phyloP scores from a whole-genome alignment of 345 rosid genomes.

The Populus ilicifolia region DNA sequence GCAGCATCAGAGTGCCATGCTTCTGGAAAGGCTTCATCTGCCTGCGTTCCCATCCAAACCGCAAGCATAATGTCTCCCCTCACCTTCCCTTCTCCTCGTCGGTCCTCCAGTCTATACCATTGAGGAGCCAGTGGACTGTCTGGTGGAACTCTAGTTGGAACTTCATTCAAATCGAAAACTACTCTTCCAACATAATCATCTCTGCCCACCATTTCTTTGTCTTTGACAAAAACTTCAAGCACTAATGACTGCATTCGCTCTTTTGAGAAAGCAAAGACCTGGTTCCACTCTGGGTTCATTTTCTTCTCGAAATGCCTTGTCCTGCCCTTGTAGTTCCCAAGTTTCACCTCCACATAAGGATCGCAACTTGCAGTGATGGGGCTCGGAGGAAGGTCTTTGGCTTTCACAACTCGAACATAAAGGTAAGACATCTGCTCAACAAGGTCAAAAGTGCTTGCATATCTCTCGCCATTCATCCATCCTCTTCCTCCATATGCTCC shows the following conservation, averaged over 20 bases:
- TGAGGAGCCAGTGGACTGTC: slow-evolving; percentile 92
- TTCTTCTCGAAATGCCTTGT: slow-evolving; percentile 71
- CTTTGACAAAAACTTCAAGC: slow-evolving; percentile 67
- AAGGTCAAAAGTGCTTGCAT: slow-evolving; percentile 62
- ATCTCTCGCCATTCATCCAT: slow-evolving; percentile 69
- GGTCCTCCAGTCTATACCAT: slow-evolving; percentile 75
- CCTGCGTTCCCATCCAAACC: slow-evolving; percentile 94
- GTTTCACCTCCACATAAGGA: slow-evolving; percentile 86
- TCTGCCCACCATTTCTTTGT: slow-evolving; percentile 66
- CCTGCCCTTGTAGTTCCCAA: slow-evolving; percentile 90
- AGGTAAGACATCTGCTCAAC: slow-evolving; percentile 81
- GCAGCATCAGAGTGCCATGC: slow-evolving; percentile 84
- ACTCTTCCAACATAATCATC: slow-evolving; percentile 77
- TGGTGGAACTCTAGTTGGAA: slow-evolving; percentile 94
- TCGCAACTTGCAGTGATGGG: slow-evolving; percentile 64
- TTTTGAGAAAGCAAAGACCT: slow-evolving; percentile 81
- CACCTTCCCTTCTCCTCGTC: slow-evolving; percentile 66
- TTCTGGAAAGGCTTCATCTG: slow-evolving; percentile 85
- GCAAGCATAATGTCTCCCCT: slow-evolving; percentile 86
- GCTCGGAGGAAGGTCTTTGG: slow-evolving; percentile 69
- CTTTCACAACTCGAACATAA: slow-evolving; percentile 68
- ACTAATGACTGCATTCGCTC: slow-evolving; percentile 73
- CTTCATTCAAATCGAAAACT: slow-evolving; percentile 66
- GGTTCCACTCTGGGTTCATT: slow-evolving; percentile 86
- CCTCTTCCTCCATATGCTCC: slow-evolving; percentile 69